Conservation (phyloP, 768 basidiomycete genomes). For the Auricularia cornea region DNA sequence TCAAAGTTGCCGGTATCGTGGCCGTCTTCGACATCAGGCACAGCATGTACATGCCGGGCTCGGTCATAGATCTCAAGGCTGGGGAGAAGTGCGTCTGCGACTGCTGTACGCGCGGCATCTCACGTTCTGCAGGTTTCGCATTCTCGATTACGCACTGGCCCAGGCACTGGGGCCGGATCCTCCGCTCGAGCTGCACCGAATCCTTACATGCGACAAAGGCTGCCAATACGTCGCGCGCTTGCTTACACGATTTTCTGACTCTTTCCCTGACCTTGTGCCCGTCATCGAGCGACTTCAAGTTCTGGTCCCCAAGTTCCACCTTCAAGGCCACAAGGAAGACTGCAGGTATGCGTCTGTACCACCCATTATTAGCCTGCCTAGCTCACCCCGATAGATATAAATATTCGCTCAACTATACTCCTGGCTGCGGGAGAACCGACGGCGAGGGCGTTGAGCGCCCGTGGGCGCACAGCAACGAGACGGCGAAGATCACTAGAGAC, state of each 20-base stretch:
- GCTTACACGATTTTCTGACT: slow-evolving; percentile 3
- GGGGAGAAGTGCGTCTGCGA: neutral
- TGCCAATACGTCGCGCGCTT: slow-evolving; percentile 13
- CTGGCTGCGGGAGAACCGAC: slow-evolving; percentile 19
- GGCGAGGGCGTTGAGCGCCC: slow-evolving; percentile 30
- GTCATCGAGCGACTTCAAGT: slow-evolving; percentile 6
- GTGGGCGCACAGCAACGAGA: slow-evolving; percentile 29
- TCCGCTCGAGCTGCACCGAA: neutral
- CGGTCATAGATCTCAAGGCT: neutral
- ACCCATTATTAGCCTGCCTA: no score
- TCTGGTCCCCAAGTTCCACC: slow-evolving; percentile 14
- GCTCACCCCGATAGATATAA: no score
- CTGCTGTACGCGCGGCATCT: no score
- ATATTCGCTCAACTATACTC: neutral
- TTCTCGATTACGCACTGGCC: slow-evolving; percentile 1
- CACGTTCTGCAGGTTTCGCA: slow-evolving; percentile 2
- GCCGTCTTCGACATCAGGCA: slow-evolving; percentile 13
- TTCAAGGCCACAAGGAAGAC: slow-evolving; percentile 16
- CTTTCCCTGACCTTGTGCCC: slow-evolving; percentile 9
- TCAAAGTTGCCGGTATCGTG: slow-evolving; percentile 15
- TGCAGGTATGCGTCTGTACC: no score
- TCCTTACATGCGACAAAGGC: slow-evolving; percentile 11
- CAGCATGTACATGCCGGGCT: neutral
- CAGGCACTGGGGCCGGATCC: neutral
- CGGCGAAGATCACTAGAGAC: slow-evolving; percentile 25